Evolutionary conservation across 2,329 filamentous ascomycete species (phyloP), one percentile per base, ranked within the genome.

Genomic region (Calonectria leucothoes): DNA sequence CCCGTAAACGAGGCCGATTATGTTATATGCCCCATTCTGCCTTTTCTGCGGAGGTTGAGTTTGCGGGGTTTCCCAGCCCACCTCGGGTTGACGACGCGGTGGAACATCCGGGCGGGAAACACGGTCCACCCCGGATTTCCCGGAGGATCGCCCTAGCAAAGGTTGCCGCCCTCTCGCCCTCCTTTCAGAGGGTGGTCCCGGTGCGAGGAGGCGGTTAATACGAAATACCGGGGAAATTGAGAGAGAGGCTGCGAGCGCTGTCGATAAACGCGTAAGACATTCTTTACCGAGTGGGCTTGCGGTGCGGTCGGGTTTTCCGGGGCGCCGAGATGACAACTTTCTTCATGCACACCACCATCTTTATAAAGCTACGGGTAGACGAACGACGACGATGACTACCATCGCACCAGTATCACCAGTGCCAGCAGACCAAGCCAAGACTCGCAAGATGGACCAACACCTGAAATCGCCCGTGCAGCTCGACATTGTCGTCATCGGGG

Each of bases 401-500:
- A n/a, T 33, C 27, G 4, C 29, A 39, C 17, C 37, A 25, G 23
- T n/a, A n/a, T n/a, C n/a, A n/a, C 17, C 20, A n/a, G n/a, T n/a
- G n/a, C n/a, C n/a, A n/a, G n/a, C 8, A n/a, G 51, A 45, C 2
- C 31, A 29, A 27, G 15, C 35, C 15, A 49, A 67, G 25, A 61
- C 55, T 39, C 17, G 4, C 69, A 57, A 51, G 33, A 72, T 72
- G 70, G 39, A 55, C 1, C 31, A 42, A 20, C 70, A 72, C 57
- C 48, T 51, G 20, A 72, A 68, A 63, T 72, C 70, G 3, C 55
- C 65, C 7, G 70, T 68, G 25, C 29, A 29, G n/a, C 68, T 86
- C 17, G 77, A 87, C 31, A 76, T 87, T 5, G 81, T 86, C n/a
- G 75, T 88, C 17, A 80, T 87, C 42, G 86, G 86, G 1, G 86